These are phyloP conservation scores for Thalassiosira hispida DNA, from an alignment of 352 stramenopile genomes.

Conservation along the genomic window DNA sequence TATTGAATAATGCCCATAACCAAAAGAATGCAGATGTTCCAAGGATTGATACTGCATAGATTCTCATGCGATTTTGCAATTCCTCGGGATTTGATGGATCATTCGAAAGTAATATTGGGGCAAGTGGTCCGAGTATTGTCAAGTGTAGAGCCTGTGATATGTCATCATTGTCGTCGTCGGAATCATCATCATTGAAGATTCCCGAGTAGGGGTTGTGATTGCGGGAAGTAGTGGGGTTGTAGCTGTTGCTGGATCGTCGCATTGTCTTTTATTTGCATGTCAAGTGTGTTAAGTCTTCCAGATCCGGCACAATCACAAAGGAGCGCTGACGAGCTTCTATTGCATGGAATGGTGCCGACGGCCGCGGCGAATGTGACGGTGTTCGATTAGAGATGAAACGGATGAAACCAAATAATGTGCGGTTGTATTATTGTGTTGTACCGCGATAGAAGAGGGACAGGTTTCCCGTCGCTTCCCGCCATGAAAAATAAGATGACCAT, in stretches of 20 bases:
- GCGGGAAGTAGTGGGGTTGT: slow-evolving; percentile 8
- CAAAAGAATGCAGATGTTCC: slow-evolving; percentile 54
- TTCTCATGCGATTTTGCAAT: slow-evolving; percentile 28
- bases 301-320: too few relatives aligned
- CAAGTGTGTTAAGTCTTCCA: too few relatives aligned
- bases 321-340: too few relatives aligned
- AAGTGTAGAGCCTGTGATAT: slow-evolving; percentile 10
- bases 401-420: too few relatives aligned
- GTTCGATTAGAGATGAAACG: too few relatives aligned
- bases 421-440: too few relatives aligned
- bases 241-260: slow-evolving; percentile 9
- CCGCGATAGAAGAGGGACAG: too few relatives aligned
- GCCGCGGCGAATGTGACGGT: too few relatives aligned
- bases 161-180: background rate
- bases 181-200: background rate
- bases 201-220: background rate
- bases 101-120: slow-evolving; percentile 25
- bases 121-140: slow-evolving; percentile 31
- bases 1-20: slow-evolving; percentile 53
- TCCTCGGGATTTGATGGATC: slow-evolving; percentile 29
- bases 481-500: too few relatives aligned
- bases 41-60: slow-evolving; percentile 32
- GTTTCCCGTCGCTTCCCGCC: too few relatives aligned
- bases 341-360: too few relatives aligned
- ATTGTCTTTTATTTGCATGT: too few relatives aligned